Conservation (phyloP, 208 protist species). For the Trypanosoma boissoni region DNA sequence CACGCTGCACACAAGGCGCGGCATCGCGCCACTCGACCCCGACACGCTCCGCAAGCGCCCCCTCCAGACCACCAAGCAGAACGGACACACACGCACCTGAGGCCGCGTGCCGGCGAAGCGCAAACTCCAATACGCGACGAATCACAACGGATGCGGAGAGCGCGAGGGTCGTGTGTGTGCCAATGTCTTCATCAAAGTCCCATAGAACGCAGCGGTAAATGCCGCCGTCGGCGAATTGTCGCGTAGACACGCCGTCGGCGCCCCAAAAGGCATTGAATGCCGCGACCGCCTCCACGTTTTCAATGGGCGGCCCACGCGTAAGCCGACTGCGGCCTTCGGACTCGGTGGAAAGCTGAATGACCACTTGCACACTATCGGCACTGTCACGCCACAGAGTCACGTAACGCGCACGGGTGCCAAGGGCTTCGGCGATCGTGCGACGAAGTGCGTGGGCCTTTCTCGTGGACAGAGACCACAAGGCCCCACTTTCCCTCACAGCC, state of each 20-base stretch:
- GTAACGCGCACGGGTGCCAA: slow-evolving; percentile 42
- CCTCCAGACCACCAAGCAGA: slow-evolving; percentile 63
- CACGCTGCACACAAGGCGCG: slow-evolving; percentile 49
- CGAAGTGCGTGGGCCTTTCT: slow-evolving; percentile 25
- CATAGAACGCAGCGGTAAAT: slow-evolving; percentile 86
- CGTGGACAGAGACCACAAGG: slow-evolving; percentile 13
- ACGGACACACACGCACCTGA: slow-evolving; percentile 33
- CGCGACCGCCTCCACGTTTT: slow-evolving; percentile 58
- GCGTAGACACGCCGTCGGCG: slow-evolving; percentile 53
- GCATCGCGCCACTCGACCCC: slow-evolving; percentile 78
- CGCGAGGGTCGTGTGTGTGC: slow-evolving; percentile 45
- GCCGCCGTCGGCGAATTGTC: slow-evolving; percentile 84
- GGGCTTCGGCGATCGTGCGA: slow-evolving; percentile 39
- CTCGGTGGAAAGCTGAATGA: slow-evolving; percentile 54
- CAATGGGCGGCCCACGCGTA: slow-evolving; percentile 68
- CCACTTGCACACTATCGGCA: slow-evolving; percentile 42
- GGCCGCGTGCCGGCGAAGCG: slow-evolving; percentile 50
- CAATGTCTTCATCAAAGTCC: slow-evolving; percentile 51
- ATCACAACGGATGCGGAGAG: slow-evolving; percentile 55
- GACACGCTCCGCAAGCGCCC: slow-evolving; percentile 57
- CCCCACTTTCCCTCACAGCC: slow-evolving; percentile 5
- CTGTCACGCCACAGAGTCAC: slow-evolving; percentile 46
- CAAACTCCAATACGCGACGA: slow-evolving; percentile 55
- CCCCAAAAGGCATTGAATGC: slow-evolving; percentile 86
- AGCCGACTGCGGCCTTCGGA: slow-evolving; percentile 72